Evolutionary conservation across 164 flowering plant species (phyloP).

Genomic region (Litsea cubeba): DNA sequence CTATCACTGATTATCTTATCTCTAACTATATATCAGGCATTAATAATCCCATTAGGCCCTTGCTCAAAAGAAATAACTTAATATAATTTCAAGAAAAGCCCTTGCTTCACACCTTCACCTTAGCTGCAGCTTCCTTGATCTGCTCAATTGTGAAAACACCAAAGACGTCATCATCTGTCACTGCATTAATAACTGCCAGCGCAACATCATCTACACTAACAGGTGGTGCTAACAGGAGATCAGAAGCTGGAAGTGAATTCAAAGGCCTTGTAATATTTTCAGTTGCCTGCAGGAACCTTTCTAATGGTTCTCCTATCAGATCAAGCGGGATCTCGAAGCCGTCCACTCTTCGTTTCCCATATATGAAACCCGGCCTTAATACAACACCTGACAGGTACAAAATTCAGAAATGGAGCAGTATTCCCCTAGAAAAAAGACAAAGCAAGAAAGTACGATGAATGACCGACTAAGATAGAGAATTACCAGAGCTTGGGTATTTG

Average conservation of each 20-base stretch:
- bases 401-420: not conserved
- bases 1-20: not conserved
- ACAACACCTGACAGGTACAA: constrained; percentile 65
- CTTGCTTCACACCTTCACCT: constrained; percentile 44
- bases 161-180: constrained; percentile 76
- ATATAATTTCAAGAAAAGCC: not conserved
- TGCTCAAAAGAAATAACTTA: not conserved
- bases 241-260: constrained; percentile 86
- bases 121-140: constrained; percentile 88
- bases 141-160: constrained; percentile 92
- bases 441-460: not conserved
- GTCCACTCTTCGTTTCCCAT: constrained; percentile 79
- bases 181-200: constrained; percentile 64
- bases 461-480: not conserved
- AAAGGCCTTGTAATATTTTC: constrained; percentile 68
- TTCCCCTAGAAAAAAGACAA: no score
- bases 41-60: not conserved
- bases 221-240: constrained; percentile 84
- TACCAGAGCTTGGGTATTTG: constrained; percentile 85
- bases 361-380: constrained; percentile 87
- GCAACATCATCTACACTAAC: constrained; percentile 89
- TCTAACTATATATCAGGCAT: not conserved
- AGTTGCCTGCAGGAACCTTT: constrained; percentile 54
- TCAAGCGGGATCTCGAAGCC: constrained; percentile 88
- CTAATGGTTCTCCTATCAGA: constrained; percentile 80